Percentiles rank a stretch among this genome's conserved stretches.
Evolutionary conservation across 345 rosid species (phyloP).

Genomic region (Limnanthes douglasii): DNA sequence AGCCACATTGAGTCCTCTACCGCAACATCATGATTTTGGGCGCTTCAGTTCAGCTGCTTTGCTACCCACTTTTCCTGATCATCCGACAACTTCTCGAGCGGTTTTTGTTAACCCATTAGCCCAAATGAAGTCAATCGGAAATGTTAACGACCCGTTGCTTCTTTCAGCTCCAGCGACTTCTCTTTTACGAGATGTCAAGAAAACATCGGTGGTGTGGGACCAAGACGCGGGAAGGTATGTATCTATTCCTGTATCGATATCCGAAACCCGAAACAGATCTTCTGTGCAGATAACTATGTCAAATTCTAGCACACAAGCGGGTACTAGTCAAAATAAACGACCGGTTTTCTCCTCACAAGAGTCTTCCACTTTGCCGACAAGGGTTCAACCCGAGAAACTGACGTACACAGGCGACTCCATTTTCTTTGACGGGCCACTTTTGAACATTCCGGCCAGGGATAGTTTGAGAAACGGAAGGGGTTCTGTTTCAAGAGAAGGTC

Average conservation of each 20-base stretch:
- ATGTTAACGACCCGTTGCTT: slow-evolving; percentile 38
- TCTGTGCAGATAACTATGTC: slow-evolving; percentile 24
- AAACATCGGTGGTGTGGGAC: slow-evolving; percentile 86
- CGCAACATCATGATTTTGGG: slow-evolving; percentile 36
- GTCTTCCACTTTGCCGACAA: slow-evolving; percentile 28
- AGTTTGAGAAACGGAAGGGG: slow-evolving; percentile 34
- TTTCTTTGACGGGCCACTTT: slow-evolving; percentile 91
- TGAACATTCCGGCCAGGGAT: slow-evolving; percentile 48
- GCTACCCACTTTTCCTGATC: slow-evolving; percentile 29
- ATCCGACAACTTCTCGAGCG: slow-evolving; percentile 20
- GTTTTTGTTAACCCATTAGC: slow-evolving; percentile 35
- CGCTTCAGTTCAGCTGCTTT: slow-evolving; percentile 20
- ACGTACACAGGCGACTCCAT: slow-evolving; percentile 85
- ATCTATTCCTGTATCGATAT: slow-evolving; percentile 59
- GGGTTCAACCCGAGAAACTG: slow-evolving; percentile 43
- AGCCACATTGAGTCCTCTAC: slow-evolving; percentile 75
- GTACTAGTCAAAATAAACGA: slow-evolving; percentile 24
- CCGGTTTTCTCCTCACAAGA: slow-evolving; percentile 26
- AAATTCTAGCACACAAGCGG: slow-evolving; percentile 22
- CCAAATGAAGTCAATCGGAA: slow-evolving; percentile 40
- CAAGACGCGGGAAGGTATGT: slow-evolving; percentile 91
- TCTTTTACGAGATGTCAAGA: slow-evolving; percentile 76
- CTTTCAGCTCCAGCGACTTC: slow-evolving; percentile 62
- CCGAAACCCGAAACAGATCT: slow-evolving; percentile 49
- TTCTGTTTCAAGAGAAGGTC: slow-evolving; percentile 34